Conservation (phyloP, 345 rosid genomes). For the Populus tremula region DNA sequence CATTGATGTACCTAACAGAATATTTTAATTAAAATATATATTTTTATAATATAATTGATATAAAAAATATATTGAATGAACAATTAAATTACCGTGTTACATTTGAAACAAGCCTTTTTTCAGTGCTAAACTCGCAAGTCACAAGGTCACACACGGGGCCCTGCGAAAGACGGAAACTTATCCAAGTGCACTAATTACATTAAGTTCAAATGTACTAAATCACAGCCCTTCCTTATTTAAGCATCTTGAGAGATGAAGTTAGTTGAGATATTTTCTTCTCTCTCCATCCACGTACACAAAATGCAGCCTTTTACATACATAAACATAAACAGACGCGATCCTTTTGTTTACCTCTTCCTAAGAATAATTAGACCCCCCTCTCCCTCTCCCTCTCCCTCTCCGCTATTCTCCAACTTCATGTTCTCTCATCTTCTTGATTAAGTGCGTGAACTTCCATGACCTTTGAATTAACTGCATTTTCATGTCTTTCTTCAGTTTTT, state of each 20-base stretch:
- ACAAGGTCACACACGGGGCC: too few species aligned
- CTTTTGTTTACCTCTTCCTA: background rate
- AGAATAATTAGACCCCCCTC: background rate
- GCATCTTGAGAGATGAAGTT: background rate
- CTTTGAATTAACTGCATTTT: background rate
- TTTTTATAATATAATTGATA: too few species aligned
- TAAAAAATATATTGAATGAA: too few species aligned
- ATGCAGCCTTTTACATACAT: background rate
- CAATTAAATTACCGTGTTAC: too few species aligned
- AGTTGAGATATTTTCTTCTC: slow-evolving; percentile 6
- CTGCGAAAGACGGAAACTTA: background rate
- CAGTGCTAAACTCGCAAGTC: too few species aligned
- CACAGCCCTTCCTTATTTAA: background rate
- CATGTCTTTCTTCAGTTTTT: background rate
- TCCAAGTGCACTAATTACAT: background rate
- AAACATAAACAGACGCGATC: background rate
- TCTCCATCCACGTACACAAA: background rate
- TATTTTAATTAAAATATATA: too few species aligned
- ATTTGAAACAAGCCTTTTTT: too few species aligned
- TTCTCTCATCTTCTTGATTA: background rate
- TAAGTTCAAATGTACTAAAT: background rate
- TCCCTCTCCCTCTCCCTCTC: background rate
- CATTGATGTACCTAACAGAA: too few species aligned
- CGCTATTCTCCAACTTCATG: background rate
- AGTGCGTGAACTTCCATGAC: background rate